phyloP scores from a whole-genome alignment of 2,329 filamentous ascomycete species.

The Botrytis byssoidea region DNA sequence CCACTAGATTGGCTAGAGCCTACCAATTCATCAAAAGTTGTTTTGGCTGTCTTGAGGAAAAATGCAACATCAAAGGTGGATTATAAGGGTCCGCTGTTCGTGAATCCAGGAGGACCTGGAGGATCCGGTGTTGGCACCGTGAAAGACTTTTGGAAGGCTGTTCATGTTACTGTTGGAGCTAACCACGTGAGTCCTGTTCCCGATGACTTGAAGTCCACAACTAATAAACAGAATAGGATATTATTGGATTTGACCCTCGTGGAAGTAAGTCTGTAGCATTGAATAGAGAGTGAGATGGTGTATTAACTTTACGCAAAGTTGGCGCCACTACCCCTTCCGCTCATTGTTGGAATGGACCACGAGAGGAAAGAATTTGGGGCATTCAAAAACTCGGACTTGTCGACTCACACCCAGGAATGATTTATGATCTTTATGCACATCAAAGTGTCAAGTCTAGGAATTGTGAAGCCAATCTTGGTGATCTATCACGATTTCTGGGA shows the following conservation, averaged over 20 bases:
- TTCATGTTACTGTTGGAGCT: slow-evolving; percentile 45
- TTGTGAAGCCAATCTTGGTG: slow-evolving; percentile 3
- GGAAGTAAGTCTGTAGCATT: slow-evolving; percentile 36
- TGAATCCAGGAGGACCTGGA: slow-evolving; percentile 44
- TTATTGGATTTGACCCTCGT: slow-evolving; percentile 52
- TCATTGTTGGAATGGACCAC: slow-evolving; percentile 49
- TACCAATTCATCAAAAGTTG: slow-evolving; percentile 24
- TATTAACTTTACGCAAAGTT: slow-evolving; percentile 27
- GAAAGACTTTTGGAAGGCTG: slow-evolving; percentile 35
- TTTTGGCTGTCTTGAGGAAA: slow-evolving; percentile 28
- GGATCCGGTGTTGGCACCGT: slow-evolving; percentile 44
- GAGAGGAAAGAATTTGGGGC: slow-evolving; percentile 47
- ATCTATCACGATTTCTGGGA: not conserved
- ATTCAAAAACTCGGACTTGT: slow-evolving; percentile 47
- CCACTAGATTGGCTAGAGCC: slow-evolving; percentile 31
- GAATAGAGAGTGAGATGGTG: not conserved
- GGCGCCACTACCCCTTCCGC: slow-evolving; percentile 48
- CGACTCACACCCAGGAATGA: slow-evolving; percentile 48
- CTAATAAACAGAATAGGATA: slow-evolving; percentile 40
- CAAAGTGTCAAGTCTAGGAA: slow-evolving; percentile 1
- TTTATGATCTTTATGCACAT: slow-evolving; percentile 49
- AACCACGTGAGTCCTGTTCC: not conserved
- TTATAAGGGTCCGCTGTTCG: slow-evolving; percentile 30
- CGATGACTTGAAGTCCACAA: not conserved
- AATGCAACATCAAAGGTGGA: slow-evolving; percentile 26